Evolutionary conservation across 129 eudicot genomes (phyloP), one percentile per base, ranked within the genome.

Genomic region (Saposhnikovia divaricata): DNA sequence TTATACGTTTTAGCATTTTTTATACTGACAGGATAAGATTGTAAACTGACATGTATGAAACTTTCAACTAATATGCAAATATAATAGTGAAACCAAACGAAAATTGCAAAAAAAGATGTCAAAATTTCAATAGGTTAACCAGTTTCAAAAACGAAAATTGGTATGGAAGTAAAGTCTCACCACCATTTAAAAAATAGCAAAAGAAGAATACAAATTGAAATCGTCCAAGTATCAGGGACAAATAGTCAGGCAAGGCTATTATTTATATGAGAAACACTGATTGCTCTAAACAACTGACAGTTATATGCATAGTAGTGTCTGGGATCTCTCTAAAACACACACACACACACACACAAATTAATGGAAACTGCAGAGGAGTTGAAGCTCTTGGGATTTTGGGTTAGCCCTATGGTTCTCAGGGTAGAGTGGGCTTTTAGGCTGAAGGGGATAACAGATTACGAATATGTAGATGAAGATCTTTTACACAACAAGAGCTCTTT

Each of bases 361-460:
- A 83, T 75, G 80, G 80, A 27, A 74, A 66, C 53, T 21, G 25
- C 38, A 21, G 38, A 51, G 40, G 47, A 61, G 44, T 77, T 84
- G 79, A 80, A 80, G 80, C 50, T 84, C 12, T 14, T 80, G 37
- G 87, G 84, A 16, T 77, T 53, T 10, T 84, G 87, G 87, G 78
- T 80, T 3, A 81, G 87, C 75, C 84, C 84, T 42, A 77, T 50
- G 65, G 74, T 34, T 37, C 43, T 39, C 1, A 72, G 87, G 48
- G 87, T 81, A 9, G 77, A 65, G 73, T 80, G 81, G 80, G 84
- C 87, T 9, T n/a, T 84, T 2, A 80, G 42, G 34, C 66, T 81
- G 10, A 81, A 84, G 72, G 84, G 78, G 13, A 25, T 84, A 5
- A 78, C 25, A 23, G 27, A 77, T 25, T 81, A 80, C 59, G 84